These are phyloP conservation scores for Taxawa tesnikishii DNA, from an alignment of 2,329 filamentous ascomycete genomes.

Conservation along the genomic window DNA sequence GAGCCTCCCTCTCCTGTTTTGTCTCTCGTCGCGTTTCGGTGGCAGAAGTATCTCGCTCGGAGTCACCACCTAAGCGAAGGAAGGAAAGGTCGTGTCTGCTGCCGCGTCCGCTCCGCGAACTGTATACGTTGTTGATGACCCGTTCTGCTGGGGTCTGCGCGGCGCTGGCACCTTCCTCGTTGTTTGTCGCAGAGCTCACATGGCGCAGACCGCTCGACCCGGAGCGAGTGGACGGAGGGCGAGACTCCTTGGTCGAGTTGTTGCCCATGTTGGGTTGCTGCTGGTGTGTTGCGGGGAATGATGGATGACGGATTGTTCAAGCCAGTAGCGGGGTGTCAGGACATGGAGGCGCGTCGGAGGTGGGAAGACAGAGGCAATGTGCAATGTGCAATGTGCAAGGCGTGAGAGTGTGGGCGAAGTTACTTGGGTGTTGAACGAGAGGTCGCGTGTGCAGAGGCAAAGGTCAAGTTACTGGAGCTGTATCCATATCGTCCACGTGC, in stretches of 20 bases:
- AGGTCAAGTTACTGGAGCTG: too few species aligned
- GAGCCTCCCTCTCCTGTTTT: constrained; percentile 78
- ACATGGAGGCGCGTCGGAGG: too few species aligned
- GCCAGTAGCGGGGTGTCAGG: too few species aligned
- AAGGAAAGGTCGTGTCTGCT: constrained; percentile 48
- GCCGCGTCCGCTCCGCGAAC: constrained; percentile 28
- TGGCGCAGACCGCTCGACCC: constrained; percentile 21
- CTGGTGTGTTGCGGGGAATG: too few species aligned
- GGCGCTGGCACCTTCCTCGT: constrained; percentile 8
- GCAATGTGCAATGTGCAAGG: too few species aligned
- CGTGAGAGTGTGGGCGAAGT: too few species aligned
- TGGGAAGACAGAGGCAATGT: too few species aligned
- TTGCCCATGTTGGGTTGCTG: constrained; percentile 37
- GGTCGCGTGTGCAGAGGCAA: too few species aligned
- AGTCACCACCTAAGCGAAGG: constrained; percentile 39
- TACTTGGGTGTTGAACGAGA: too few species aligned
- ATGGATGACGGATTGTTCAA: too few species aligned
- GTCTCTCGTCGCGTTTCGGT: constrained; percentile 63
- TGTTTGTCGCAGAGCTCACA: constrained; percentile 16
- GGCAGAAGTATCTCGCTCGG: constrained; percentile 36
- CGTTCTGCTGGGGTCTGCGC: constrained; percentile 13
- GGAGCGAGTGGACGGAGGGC: constrained; percentile 16
- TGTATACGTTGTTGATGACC: constrained; percentile 26
- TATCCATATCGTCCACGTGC: too few species aligned
- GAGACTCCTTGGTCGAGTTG: constrained; percentile 34